phyloP scores from a whole-genome alignment of 2,329 filamentous ascomycete genomes.

The Trichoderma sp. region DNA sequence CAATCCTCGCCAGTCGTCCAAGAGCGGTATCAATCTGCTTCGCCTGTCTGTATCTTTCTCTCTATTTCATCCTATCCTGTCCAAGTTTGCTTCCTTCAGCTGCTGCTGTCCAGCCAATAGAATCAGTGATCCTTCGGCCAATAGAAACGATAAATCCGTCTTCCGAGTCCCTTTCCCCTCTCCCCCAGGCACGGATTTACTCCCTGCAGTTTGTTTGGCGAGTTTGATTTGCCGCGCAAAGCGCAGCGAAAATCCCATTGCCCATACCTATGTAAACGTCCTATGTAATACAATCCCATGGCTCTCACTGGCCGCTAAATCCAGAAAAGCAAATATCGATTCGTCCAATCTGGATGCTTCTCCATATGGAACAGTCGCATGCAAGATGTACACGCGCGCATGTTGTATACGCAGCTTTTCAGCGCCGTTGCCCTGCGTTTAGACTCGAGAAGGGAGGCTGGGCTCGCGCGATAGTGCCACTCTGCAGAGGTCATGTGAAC shows the following conservation, averaged over 20 bases:
- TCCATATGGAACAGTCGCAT: not conserved
- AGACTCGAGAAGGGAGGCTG: not conserved
- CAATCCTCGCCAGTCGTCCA: not conserved
- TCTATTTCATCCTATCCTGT: not conserved
- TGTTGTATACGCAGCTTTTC: not conserved
- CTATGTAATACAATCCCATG: not conserved
- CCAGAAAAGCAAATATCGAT: not conserved
- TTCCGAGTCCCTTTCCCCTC: not conserved
- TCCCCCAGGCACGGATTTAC: not conserved
- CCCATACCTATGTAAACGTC: not conserved
- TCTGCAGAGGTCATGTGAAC: not conserved
- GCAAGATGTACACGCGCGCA: not conserved
- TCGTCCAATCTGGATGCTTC: not conserved
- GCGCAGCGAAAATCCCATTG: constrained; percentile 4
- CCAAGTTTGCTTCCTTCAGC: not conserved
- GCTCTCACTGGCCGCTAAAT: not conserved
- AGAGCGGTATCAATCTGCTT: not conserved
- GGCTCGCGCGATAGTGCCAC: not conserved
- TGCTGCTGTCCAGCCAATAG: not conserved
- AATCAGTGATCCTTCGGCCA: not conserved
- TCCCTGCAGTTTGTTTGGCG: not conserved
- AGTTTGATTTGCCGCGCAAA: constrained; percentile 11
- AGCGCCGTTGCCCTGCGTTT: not conserved
- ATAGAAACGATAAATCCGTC: not conserved
- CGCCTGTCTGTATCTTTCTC: not conserved